A percentile compares a stretch with the other conserved stretches of the same genome.
These are phyloP conservation scores for Kwoniella shandongensis DNA, from an alignment of 768 basidiomycete genomes.

Conservation along the genomic window DNA sequence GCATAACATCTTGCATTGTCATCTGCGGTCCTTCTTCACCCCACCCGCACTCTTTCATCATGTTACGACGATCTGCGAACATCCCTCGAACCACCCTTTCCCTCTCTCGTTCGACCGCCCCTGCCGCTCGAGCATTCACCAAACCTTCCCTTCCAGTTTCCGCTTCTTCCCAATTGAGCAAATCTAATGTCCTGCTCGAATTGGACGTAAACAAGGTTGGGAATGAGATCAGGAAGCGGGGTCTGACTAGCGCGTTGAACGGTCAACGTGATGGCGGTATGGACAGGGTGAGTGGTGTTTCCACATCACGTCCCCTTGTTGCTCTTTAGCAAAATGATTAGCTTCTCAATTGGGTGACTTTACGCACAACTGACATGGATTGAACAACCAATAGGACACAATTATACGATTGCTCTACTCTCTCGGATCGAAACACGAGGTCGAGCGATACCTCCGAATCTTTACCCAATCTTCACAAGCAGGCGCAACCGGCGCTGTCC, in stretches of 20 bases:
- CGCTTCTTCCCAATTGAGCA: slow-evolving; percentile 23
- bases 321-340: neutral
- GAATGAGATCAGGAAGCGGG: slow-evolving; percentile 48
- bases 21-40: neutral
- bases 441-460: slow-evolving; percentile 96
- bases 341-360: neutral
- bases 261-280: slow-evolving; percentile 45
- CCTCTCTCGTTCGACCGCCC: slow-evolving; percentile 12
- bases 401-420: slow-evolving; percentile 96
- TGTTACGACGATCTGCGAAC: slow-evolving; percentile 17
- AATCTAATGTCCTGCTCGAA: slow-evolving; percentile 42
- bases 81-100: slow-evolving; percentile 21
- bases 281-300: slow-evolving; percentile 46
- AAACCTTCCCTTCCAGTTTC: slow-evolving; percentile 26
- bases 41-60: neutral
- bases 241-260: slow-evolving; percentile 35
- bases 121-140: slow-evolving; percentile 18
- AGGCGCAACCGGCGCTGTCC: slow-evolving; percentile 55
- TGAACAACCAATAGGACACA: slow-evolving; percentile 67
- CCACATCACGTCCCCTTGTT: too few relatives aligned
- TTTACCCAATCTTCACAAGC: slow-evolving; percentile 91
- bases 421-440: slow-evolving; percentile 93
- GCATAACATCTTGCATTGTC: neutral
- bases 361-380: neutral
- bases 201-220: slow-evolving; percentile 49